phyloP scores from a whole-genome alignment of 352 stramenopile genomes.

The Aphanomyces astaci region DNA sequence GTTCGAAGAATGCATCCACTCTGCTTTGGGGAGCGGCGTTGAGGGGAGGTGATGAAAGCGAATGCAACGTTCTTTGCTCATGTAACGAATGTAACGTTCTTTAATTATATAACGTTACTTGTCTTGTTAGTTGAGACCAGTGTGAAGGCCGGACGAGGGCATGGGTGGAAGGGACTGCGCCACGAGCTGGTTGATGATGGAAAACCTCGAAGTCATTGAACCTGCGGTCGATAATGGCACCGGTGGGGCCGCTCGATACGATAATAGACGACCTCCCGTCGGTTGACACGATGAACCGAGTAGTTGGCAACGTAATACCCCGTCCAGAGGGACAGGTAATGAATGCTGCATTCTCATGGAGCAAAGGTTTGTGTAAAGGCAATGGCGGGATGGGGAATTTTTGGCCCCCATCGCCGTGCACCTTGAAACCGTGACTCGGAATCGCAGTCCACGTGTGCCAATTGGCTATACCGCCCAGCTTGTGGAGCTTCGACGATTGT shows the following conservation, averaged over 20 bases:
- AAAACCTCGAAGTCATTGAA: conserved; percentile 78
- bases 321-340: not conserved
- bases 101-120: too few relatives aligned
- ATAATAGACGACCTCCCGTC: conserved; percentile 29
- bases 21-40: conserved; percentile 53
- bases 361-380: too few relatives aligned
- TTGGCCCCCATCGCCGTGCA: too few relatives aligned
- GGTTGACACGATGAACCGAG: conserved; percentile 33
- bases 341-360: too few relatives aligned
- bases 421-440: too few relatives aligned
- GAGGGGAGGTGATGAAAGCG: conserved; percentile 53
- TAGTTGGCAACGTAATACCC: not conserved
- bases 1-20: conserved; percentile 36
- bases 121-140: conserved; percentile 50
- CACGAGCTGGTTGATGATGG: conserved; percentile 33
- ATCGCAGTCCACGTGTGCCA: too few relatives aligned
- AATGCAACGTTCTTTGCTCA: conserved; percentile 57
- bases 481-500: too few relatives aligned
- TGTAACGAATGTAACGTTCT: conserved; percentile 39
- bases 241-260: conserved; percentile 27
- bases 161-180: conserved; percentile 40
- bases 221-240: conserved; percentile 43
- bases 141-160: conserved; percentile 36
- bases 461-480: too few relatives aligned
- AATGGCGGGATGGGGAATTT: too few relatives aligned